These are phyloP conservation scores for Aspergillus tubingensis DNA, from an alignment of 2,329 filamentous ascomycete genomes.

Conservation along the genomic window DNA sequence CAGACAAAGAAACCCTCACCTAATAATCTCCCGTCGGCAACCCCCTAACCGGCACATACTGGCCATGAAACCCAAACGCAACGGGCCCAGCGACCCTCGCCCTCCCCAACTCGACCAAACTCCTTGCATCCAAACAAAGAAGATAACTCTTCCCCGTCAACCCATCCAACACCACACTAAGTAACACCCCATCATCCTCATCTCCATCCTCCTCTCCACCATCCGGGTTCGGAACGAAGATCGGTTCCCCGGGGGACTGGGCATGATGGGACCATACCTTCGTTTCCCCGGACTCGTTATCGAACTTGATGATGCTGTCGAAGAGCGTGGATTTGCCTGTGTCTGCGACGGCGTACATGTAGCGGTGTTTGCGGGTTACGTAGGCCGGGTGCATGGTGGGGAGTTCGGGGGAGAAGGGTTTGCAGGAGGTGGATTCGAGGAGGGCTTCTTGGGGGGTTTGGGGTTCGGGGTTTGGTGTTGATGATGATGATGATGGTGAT, in stretches of 20 bases:
- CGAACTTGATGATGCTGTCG: constrained; percentile 56
- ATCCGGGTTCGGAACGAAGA: constrained; percentile 49
- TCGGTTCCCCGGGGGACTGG: constrained; percentile 57
- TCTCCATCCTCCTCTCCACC: constrained; percentile 49
- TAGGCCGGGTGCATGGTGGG: constrained; percentile 53
- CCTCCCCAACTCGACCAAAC: constrained; percentile 52
- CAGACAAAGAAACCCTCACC: background rate
- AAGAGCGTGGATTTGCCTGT: constrained; percentile 52
- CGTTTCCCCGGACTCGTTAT: constrained; percentile 46
- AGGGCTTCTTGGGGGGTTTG: constrained; percentile 19
- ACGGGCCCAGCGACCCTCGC: constrained; percentile 53
- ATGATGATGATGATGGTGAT: constrained; percentile 11
- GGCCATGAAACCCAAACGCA: constrained; percentile 58
- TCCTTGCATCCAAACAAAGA: constrained; percentile 53
- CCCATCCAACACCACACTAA: constrained; percentile 58
- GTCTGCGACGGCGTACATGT: constrained; percentile 51
- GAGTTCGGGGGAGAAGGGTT: constrained; percentile 45
- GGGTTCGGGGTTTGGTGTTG: constrained; percentile 11
- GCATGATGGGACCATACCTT: constrained; percentile 50
- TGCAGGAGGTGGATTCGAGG: constrained; percentile 32
- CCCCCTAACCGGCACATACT: constrained; percentile 35
- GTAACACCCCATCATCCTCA: constrained; percentile 57
- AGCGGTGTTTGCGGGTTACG: constrained; percentile 50
- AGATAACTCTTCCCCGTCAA: constrained; percentile 53
- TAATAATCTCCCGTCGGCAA: constrained; percentile 32